Conservation (phyloP, 2,329 filamentous ascomycete species). For the Hymenoscyphus repandus region DNA sequence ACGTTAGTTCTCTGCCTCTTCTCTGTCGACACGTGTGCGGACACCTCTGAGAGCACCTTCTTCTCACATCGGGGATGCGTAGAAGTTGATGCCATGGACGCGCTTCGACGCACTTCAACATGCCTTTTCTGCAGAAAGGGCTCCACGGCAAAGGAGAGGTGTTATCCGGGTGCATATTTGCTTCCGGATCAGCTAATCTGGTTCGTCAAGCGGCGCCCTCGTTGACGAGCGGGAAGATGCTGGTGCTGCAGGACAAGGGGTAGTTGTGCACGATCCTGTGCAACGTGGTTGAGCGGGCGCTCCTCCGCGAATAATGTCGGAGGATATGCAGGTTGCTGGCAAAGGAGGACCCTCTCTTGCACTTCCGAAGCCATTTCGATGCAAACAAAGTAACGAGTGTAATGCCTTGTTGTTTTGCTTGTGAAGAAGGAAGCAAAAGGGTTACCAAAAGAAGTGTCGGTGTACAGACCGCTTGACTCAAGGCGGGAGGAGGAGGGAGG, state of each 20-base stretch:
- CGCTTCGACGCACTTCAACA: slow-evolving; percentile 2
- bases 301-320: slow-evolving; percentile 9
- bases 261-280: slow-evolving; percentile 8
- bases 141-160: neutral
- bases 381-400: slow-evolving; percentile 13
- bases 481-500: slow-evolving; percentile 6
- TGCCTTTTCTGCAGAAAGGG: neutral
- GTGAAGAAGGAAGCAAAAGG: slow-evolving; percentile 6
- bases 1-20: slow-evolving; percentile 10
- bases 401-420: slow-evolving; percentile 3
- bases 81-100: slow-evolving; percentile 10
- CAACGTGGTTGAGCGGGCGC: slow-evolving; percentile 7
- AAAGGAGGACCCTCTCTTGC: neutral
- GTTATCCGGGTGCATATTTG: neutral
- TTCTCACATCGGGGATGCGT: neutral
- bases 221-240: slow-evolving; percentile 10
- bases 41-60: slow-evolving; percentile 8
- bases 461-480: slow-evolving; percentile 3
- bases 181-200: slow-evolving; percentile 7
- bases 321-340: slow-evolving; percentile 7
- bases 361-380: slow-evolving; percentile 3
- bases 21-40: slow-evolving; percentile 18
- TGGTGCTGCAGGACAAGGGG: slow-evolving; percentile 4
- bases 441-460: neutral
- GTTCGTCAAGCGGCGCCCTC: slow-evolving; percentile 12